Conservation (phyloP, 2,329 filamentous ascomycete genomes). For the Trichophyton benhamiae region DNA sequence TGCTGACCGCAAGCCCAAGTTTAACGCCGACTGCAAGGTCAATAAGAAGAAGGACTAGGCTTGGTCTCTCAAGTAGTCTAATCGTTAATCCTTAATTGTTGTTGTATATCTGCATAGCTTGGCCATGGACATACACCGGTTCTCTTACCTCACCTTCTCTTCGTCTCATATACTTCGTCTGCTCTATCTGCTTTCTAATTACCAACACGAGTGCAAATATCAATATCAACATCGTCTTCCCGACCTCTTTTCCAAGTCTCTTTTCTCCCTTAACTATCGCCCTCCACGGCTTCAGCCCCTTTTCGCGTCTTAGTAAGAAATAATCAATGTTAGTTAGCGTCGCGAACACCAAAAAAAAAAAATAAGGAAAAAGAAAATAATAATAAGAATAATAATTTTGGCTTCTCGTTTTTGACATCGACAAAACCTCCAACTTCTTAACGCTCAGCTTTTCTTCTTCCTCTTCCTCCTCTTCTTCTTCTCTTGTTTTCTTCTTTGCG, state of each 20-base stretch:
- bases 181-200: too few species aligned
- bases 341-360: too few species aligned
- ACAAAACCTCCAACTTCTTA: not conserved
- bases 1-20: slow-evolving; percentile 47
- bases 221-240: too few species aligned
- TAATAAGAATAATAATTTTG: not conserved
- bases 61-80: not conserved
- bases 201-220: too few species aligned
- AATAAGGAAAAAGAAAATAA: too few species aligned
- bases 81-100: not conserved
- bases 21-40: slow-evolving; percentile 35
- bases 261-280: not conserved
- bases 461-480: not conserved
- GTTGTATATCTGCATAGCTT: not conserved
- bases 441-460: not conserved
- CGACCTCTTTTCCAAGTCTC: not conserved
- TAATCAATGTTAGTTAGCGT: slow-evolving; percentile 1
- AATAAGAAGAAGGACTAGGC: not conserved
- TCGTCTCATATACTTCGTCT: too few species aligned
- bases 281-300: not conserved
- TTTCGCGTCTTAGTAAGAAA: not conserved
- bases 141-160: too few species aligned
- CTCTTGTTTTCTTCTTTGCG: not conserved
- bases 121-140: too few species aligned
- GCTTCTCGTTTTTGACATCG: not conserved